These are phyloP conservation scores for Ceratobasidium papillatum DNA, from an alignment of 1,284 basidiomycete genomes.

Conservation along the genomic window DNA sequence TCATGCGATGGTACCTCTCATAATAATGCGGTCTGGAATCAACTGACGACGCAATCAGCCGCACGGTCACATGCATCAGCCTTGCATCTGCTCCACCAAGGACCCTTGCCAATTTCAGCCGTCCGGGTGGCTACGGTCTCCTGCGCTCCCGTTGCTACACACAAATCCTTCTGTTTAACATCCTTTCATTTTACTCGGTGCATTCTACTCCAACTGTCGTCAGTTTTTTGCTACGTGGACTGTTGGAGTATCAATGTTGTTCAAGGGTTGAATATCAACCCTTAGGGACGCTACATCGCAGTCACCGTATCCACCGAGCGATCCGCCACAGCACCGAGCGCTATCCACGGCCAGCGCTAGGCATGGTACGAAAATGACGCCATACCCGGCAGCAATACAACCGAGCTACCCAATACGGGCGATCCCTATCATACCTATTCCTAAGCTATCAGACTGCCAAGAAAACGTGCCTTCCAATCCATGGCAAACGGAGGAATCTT, in stretches of 20 bases:
- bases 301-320: background rate
- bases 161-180: background rate
- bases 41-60: conserved; percentile 23
- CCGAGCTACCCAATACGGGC: background rate
- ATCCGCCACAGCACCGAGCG: background rate
- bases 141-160: background rate
- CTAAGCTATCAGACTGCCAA: background rate
- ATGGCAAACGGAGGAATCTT: background rate
- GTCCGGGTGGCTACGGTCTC: conserved; percentile 9
- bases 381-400: background rate
- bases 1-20: background rate
- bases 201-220: background rate
- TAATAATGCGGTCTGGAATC: conserved; percentile 13
- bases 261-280: background rate
- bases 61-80: conserved; percentile 19
- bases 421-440: background rate
- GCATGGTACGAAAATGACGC: conserved; percentile 15
- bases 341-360: background rate
- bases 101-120: background rate
- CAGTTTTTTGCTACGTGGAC: background rate
- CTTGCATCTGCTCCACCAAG: conserved; percentile 5
- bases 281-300: background rate
- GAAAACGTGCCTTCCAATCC: background rate
- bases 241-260: background rate
- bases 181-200: background rate